A percentile compares a stretch with the other conserved stretches of the same genome.
Conservation (phyloP, 192 early-diverging fungal genomes). For the Linnemannia exigua region DNA sequence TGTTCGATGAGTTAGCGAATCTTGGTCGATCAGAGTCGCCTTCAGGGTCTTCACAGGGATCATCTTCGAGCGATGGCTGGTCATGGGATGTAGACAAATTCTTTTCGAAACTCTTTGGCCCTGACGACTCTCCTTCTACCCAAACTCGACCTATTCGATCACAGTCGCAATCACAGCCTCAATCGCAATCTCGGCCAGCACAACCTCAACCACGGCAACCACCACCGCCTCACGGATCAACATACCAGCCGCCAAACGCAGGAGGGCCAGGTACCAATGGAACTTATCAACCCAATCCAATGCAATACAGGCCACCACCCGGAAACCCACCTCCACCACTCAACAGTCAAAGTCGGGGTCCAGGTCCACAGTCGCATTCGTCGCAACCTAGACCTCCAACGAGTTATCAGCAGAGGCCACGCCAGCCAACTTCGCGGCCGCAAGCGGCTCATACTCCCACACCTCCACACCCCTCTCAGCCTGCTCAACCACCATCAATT, state of each 20-base stretch:
- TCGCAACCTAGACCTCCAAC: not conserved
- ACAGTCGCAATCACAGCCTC: conserved; percentile 29
- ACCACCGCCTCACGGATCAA: conserved; percentile 1
- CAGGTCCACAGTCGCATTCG: not conserved
- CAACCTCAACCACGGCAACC: not conserved
- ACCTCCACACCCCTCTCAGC: conserved; percentile 8
- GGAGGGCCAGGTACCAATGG: conserved; percentile 4
- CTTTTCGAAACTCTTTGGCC: conserved; percentile 33
- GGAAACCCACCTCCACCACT: conserved; percentile 1
- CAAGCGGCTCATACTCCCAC: not conserved
- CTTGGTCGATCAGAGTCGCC: conserved; percentile 35
- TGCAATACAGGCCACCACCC: not conserved
- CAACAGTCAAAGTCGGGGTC: conserved; percentile 7
- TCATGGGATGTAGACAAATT: conserved; percentile 41
- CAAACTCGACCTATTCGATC: conserved; percentile 22
- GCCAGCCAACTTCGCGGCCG: not conserved
- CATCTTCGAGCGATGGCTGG: conserved; percentile 31
- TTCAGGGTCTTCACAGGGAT: conserved; percentile 28
- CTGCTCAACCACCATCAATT: conserved; percentile 17
- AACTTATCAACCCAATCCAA: not conserved
- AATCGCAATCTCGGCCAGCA: conserved; percentile 7
- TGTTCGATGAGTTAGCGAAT: conserved; percentile 34
- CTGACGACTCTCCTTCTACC: conserved; percentile 10
- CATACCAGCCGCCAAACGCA: not conserved
- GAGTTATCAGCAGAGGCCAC: not conserved